Base-by-base conservation (phyloP, 2,329 filamentous ascomycete species). In the Dothidotthia symphoricarpi region DNA sequence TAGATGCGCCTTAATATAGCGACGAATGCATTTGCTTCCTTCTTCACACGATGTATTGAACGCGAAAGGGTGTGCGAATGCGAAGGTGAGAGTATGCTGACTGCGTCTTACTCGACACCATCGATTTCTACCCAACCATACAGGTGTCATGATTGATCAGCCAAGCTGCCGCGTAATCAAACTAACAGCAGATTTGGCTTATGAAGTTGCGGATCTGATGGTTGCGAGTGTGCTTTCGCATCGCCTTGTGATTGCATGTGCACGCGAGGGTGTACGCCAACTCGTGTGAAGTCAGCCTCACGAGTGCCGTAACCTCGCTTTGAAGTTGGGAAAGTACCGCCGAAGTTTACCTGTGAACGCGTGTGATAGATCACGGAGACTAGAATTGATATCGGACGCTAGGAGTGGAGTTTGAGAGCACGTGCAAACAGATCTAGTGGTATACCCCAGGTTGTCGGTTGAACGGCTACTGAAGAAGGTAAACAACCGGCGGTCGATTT, bases 101-200 rank as follows among this genome's bases (percentile, higher is more conserved):
- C 59, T 51, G 57, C 54, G 57, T 43, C 34, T 45, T 39, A 47
- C 38, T 41, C 47, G 45, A 43, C 37, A 51, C 52, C 51, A 46
- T 48, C 42, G 38, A 49, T 25, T 25, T 51, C 45, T 55, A 49
- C 53, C 61, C 61, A 63, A 59, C 59, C 58, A 51, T 47, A 39
- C 47, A 42, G 43, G 49, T 34, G 45, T 49, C 24, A 43, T 45
- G 40, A 41, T 34, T 28, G 27, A 25, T 40, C 13, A 40, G 29
- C 34, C 36, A 24, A n/a, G n/a, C n/a, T n/a, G n/a, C n/a, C n/a
- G 43, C 16, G 16, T 4, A 34, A 8, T 10, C 12, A 15, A 29
- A 40, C 27, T 34, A 31, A 31, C 32, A 31, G 31, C 24, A 31
- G 35, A 22, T 29, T 24, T 24, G 16, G 16, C 34, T 13, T n/a